Evolutionary conservation across 768 basidiomycete species (phyloP), one percentile per base, ranked within the genome.

Genomic region (Kwoniella sp.): DNA sequence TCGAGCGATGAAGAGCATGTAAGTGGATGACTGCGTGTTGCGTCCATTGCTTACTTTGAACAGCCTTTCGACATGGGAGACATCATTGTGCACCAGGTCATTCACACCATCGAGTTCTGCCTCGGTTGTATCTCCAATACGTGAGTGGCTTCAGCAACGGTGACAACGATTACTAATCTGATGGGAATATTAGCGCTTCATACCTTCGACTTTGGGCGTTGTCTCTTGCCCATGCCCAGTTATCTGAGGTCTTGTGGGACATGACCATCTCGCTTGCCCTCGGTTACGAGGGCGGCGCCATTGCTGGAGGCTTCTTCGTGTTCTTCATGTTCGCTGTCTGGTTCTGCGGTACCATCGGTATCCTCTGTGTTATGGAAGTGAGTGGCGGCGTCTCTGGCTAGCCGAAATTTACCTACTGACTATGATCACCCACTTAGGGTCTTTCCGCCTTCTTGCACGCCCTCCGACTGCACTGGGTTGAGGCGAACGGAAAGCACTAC

Each of bases 61-160:
- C 83, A 90, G 77, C 80, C 87, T 41, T 89, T 92, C 72, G 90
- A 95, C 68, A 89, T 96, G 75, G 79, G 90, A 69, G 95, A 99
- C 75, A 83, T 95, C 53, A 82, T 95, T 20, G 88, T 98, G 54
- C 93, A 99, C 76, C 95, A 99, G 75, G 79, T 95, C 57, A 99
- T 99, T 68, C 95, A 98, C 76, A 93, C 91, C 22, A 96, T 99
- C 75, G 95, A 99, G 77, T 99, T 98, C 77, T 99, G 95, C 72
- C 83, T 99, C 28, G 95, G 93, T 6, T 96, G 93, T 75, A 96
- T 96, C 67, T 98, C 93, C 59, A 93, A 96, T 75, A 98, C 93
- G 66, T 71, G 32, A 59, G 70, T 29, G 5, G 15, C 5, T 36
- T 10, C 11, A 22, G 26, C 6, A 6, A 39, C 59, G 53, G 44